Evolutionary conservation across 1,284 basidiomycete genomes (phyloP), one percentile per base, ranked within the genome.

Genomic region (Waitea zeae): DNA sequence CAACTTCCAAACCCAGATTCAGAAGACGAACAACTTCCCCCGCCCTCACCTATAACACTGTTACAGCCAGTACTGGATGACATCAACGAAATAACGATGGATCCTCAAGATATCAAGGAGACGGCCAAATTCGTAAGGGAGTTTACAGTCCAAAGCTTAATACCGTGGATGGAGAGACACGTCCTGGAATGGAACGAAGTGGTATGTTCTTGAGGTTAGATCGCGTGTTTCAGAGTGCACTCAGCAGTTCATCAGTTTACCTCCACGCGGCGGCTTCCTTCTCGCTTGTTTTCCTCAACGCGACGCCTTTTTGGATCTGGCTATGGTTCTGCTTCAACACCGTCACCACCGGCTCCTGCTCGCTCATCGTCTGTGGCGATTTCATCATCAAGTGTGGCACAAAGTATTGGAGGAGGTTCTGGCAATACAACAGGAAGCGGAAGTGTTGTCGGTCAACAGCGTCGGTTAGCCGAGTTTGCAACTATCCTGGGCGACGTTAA

Each of bases 141-240:
- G 51, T 80, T 97, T 44, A 69, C 89, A 2, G 77, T 81, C 3
- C 88, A 89, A 70, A 90, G 82, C 46, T 59, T 98, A 22, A 58
- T 97, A 3, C 93, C 93, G 0, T 96, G 84, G 79, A 90, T 98
- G 86, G 93, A 98, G 57, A 82, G 82, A 44, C 80, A 77, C 47
- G 80, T 95, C 1, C 51, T 89, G 31, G 86, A 95, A 39, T 95
- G 89, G 83, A 95, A 95, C 50, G 93, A 98, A 59, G 68, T 67
- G 41, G 81, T 83, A 47, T 41, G 62, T 47, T 9, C 34, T 34
- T 33, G 34, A 41, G 31, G 30, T 31, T 33, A 7, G 26, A 17
- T 26, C 24, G 18, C 29, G 37, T 14, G 3, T 12, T 12, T 30
- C 26, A 17, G 26, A 27, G 11, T 19, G n/a, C 30, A 26, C 24